phyloP scores from a whole-genome alignment of 2,329 filamentous ascomycete genomes.

The Stachybotrys elegans region DNA sequence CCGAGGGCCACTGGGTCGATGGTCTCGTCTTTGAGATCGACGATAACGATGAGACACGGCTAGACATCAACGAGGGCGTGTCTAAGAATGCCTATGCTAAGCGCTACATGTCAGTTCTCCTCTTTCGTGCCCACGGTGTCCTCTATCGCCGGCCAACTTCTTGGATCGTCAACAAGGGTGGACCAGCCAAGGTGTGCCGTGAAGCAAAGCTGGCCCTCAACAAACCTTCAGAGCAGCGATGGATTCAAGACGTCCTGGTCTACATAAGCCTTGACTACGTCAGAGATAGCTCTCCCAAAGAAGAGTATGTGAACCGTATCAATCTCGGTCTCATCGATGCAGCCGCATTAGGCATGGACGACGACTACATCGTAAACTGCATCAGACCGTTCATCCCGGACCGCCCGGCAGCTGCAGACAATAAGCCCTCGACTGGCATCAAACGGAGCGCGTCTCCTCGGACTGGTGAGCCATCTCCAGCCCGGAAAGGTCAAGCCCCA shows the following conservation, averaged over 20 bases:
- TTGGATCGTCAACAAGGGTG: conserved; percentile 32
- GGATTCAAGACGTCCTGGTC: conserved; percentile 29
- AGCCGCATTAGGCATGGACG: conserved; percentile 25
- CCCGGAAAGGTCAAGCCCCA: conserved; percentile 13
- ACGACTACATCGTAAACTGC: conserved; percentile 30
- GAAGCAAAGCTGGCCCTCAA: conserved; percentile 5
- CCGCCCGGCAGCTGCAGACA: background rate
- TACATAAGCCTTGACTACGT: conserved; percentile 30
- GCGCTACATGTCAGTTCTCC: conserved; percentile 23
- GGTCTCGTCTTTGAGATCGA: conserved; percentile 37
- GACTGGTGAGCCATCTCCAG: conserved; percentile 18
- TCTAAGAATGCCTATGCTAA: conserved; percentile 33
- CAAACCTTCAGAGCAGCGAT: conserved; percentile 12
- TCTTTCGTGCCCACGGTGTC: conserved; percentile 24
- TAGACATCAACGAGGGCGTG: conserved; percentile 37
- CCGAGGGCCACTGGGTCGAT: conserved; percentile 29
- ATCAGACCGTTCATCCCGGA: conserved; percentile 30
- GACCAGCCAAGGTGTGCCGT: conserved; percentile 21
- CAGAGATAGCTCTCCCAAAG: conserved; percentile 27
- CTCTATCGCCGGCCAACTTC: conserved; percentile 30
- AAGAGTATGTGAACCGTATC: conserved; percentile 36
- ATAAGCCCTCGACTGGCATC: conserved; percentile 7
- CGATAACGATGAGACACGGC: conserved; percentile 28
- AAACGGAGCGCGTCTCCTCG: conserved; percentile 6
- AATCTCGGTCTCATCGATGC: conserved; percentile 32